A percentile compares a stretch with the other conserved stretches of the same genome.
Evolutionary conservation across 1,284 basidiomycete genomes (phyloP).

Genomic region (Rhizopogon parksii): DNA sequence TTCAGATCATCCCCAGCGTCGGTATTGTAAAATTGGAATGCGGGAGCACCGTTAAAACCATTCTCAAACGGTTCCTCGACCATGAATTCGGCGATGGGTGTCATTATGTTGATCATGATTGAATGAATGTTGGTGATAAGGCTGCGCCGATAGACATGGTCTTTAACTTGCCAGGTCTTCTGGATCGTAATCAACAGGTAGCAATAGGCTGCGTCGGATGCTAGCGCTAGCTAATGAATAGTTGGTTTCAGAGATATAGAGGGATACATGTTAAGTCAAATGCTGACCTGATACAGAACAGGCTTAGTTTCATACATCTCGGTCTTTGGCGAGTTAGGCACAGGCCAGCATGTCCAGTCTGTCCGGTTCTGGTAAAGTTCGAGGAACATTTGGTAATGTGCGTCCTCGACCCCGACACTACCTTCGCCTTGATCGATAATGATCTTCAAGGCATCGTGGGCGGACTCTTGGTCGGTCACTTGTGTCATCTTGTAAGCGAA

Average conservation of each 20-base stretch:
- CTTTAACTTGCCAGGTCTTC: conserved; percentile 9
- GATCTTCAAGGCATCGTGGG: conserved; percentile 13
- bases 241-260: background rate
- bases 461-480: conserved; percentile 10
- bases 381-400: conserved; percentile 17
- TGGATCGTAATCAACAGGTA: conserved; percentile 17
- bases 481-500: conserved; percentile 13
- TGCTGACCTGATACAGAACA: conserved; percentile 1
- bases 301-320: background rate
- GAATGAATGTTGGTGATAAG: conserved; percentile 12
- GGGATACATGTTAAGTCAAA: background rate
- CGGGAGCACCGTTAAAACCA: background rate
- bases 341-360: conserved; percentile 10
- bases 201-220: conserved; percentile 15
- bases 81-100: conserved; percentile 10
- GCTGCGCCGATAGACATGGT: conserved; percentile 4
- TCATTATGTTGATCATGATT: conserved; percentile 13
- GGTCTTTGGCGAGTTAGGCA: conserved; percentile 10
- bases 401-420: conserved; percentile 11
- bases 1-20: background rate
- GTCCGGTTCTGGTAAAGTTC: conserved; percentile 12
- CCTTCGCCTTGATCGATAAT: conserved; percentile 21
- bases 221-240: conserved; percentile 11
- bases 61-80: conserved; percentile 9
- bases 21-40: background rate